Conservation (phyloP, 208 protist species). For the Phytomonas sp. region DNA sequence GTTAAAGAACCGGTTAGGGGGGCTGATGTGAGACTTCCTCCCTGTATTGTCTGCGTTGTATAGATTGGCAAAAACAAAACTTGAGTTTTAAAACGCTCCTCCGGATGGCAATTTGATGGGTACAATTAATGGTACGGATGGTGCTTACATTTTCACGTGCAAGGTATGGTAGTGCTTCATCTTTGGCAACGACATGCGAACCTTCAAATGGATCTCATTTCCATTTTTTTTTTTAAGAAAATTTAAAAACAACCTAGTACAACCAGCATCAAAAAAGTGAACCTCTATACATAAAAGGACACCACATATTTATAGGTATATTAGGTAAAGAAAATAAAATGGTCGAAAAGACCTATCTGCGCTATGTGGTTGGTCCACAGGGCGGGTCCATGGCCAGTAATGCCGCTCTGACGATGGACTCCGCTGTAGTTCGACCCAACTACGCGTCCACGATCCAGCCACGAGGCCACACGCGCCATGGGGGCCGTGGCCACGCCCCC, state of each 20-base stretch:
- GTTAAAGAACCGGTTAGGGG: conserved; percentile 68
- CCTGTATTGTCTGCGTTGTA: conserved; percentile 2
- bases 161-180: neutral
- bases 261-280: neutral
- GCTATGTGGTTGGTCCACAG: conserved; percentile 77
- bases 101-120: neutral
- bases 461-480: neutral
- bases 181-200: neutral
- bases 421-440: conserved; percentile 26
- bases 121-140: neutral
- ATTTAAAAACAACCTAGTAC: neutral
- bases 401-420: conserved; percentile 45
- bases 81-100: neutral
- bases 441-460: conserved; percentile 15
- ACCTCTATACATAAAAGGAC: conserved; percentile 4
- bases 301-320: conserved; percentile 12
- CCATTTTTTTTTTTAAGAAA: conserved; percentile 8
- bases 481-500: neutral
- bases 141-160: neutral
- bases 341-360: conserved; percentile 86
- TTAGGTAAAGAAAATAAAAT: conserved; percentile 18
- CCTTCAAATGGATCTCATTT: neutral
- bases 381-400: conserved; percentile 62
- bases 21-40: conserved; percentile 39
- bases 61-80: neutral